These are phyloP conservation scores for Aspergillus phoenicis DNA, from an alignment of 2,329 filamentous ascomycete genomes.

Conservation along the genomic window DNA sequence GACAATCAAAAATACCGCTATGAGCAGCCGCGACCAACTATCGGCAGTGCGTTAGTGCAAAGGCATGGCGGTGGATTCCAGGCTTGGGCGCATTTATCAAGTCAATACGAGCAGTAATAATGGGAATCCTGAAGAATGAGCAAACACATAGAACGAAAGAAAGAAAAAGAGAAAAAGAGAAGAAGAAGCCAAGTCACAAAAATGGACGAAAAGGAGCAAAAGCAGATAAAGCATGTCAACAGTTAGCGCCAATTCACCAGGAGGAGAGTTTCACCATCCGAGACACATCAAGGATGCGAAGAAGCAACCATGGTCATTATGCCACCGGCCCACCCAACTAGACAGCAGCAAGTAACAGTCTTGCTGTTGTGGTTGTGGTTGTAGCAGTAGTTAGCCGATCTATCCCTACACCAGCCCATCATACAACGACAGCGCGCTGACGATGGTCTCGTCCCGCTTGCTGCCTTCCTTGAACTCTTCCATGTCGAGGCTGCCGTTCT, in stretches of 20 bases:
- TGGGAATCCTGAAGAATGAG: slow-evolving; percentile 20
- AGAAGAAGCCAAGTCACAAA: slow-evolving; percentile 12
- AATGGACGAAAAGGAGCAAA: slow-evolving; percentile 8
- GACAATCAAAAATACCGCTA: neutral
- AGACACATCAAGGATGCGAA: neutral
- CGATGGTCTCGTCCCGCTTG: slow-evolving; percentile 98
- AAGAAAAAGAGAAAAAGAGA: slow-evolving; percentile 5
- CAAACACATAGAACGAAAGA: neutral
- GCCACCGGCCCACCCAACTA: neutral
- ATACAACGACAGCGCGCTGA: slow-evolving; percentile 93
- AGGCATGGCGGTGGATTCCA: neutral
- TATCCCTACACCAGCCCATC: slow-evolving; percentile 78
- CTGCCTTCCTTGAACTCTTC: slow-evolving; percentile 99
- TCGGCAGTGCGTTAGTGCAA: neutral
- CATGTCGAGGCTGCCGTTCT: slow-evolving; percentile 95
- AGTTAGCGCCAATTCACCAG: slow-evolving; percentile 17
- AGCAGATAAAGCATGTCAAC: slow-evolving; percentile 3
- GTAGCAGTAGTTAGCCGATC: neutral
- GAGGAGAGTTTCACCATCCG: neutral
- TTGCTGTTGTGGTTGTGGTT: no score
- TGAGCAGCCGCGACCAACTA: slow-evolving; percentile 5
- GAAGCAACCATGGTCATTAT: neutral
- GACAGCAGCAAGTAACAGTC: neutral
- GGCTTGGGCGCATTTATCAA: neutral
- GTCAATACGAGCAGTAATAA: slow-evolving; percentile 11